Base-by-base conservation (phyloP, 179 eudicot species). In the Spinacia oleracea region DNA sequence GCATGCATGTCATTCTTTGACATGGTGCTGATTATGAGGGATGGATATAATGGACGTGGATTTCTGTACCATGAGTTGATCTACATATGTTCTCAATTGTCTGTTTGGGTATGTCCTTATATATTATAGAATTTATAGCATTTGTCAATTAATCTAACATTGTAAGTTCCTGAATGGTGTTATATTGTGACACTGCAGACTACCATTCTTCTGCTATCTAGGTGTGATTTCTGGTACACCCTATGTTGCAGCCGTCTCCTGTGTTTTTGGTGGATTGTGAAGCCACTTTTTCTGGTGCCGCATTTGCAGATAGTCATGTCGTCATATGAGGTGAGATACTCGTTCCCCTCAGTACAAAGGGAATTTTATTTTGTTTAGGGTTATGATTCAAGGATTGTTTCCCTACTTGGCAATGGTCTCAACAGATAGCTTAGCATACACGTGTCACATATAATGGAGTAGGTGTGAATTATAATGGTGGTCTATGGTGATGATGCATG, bases 191-290 rank as follows among this genome's bases (percentile, higher is more conserved):
- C 55, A 32, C 69, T 82, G 74, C 77, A 93, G 98, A 82, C 76
- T 72, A 70, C 73, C 35, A 56, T 91, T 70, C 77, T 91, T 69
- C 85, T 89, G 63, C 75, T 91, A 55, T 84, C 84, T 42, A 78
- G 74, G 42, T 79, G 83, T 69, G 83, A 74, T 32, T 76, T 48
- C 64, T 84, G 91, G 91, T 77, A 82, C 79, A 64, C 73, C 70
- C 74, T 85, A 46, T 86, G 85, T 45, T 86, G 89, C 83, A 83
- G 81, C 78, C 77, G 81, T 45, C 15, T 87, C 48, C 32, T 88
- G 29, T 94, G 95, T 76, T 78, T 84, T 65, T 92, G 95, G 98
- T 92, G 92, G 98, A 86, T 94, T 64, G 32, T 86, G 31, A 89
- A 84, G 83, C 80, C 90, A 48, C 73, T 89, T 25, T 59, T 87